phyloP scores from a whole-genome alignment of 371 early-diverging fungal species.

The Ordospora colligata region DNA sequence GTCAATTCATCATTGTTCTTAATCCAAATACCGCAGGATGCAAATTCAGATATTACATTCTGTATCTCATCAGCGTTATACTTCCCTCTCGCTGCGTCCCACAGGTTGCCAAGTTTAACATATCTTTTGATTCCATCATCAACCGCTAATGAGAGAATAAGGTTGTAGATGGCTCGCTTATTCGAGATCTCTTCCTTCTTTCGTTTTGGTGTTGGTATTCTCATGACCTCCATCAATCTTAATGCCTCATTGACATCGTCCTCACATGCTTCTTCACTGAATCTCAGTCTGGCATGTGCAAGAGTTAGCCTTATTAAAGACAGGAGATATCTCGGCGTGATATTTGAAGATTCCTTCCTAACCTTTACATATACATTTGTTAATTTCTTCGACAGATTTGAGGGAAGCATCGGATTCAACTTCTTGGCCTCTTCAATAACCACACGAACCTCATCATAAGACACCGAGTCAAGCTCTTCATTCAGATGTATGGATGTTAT shows the following conservation, averaged over 20 bases:
- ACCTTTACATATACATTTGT: conserved; percentile 62
- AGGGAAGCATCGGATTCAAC: conserved; percentile 27
- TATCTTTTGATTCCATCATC: conserved; percentile 26
- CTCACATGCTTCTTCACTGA: conserved; percentile 68
- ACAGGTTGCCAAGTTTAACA: conserved; percentile 34
- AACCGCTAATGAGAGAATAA: conserved; percentile 43
- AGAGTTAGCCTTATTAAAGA: conserved; percentile 78
- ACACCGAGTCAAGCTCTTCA: conserved; percentile 4
- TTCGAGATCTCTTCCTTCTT: neutral
- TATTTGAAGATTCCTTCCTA: conserved; percentile 62
- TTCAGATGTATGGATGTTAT: conserved; percentile 49
- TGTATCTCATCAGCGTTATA: conserved; percentile 45
- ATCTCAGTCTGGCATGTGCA: conserved; percentile 76
- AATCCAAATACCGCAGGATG: conserved; percentile 46
- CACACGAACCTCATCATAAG: conserved; percentile 21
- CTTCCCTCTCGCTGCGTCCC: conserved; percentile 17
- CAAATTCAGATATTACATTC: conserved; percentile 51
- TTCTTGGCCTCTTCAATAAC: conserved; percentile 34
- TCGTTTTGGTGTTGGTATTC: conserved; percentile 64
- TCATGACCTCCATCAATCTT: conserved; percentile 70
- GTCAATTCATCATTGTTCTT: conserved; percentile 46
- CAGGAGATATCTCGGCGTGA: conserved; percentile 64
- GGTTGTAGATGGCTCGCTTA: conserved; percentile 48
- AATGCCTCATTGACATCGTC: conserved; percentile 85
- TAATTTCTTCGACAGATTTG: conserved; percentile 34